A percentile compares a stretch with the other conserved stretches of the same genome.
phyloP scores from a whole-genome alignment of 257 asterid species.

The Solanum habrochaites region DNA sequence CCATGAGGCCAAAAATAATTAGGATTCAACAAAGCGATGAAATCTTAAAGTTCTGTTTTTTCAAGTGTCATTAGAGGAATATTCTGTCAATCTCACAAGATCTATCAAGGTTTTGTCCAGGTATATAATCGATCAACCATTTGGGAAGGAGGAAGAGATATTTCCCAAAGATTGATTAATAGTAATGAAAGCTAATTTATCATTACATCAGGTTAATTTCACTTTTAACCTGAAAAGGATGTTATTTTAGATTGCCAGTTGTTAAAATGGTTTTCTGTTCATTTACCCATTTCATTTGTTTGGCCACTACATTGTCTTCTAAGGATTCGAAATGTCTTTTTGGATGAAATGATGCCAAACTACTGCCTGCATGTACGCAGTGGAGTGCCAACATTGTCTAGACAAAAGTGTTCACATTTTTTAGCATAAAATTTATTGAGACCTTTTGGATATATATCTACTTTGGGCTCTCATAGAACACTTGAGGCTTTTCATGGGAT shows the following conservation, averaged over 20 bases:
- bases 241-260: background rate
- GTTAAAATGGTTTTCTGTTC: no score
- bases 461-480: background rate
- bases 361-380: background rate
- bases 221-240: background rate
- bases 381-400: background rate
- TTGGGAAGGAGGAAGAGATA: background rate
- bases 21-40: background rate
- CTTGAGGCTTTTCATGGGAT: background rate
- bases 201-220: background rate
- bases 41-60: background rate
- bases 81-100: background rate
- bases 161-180: background rate
- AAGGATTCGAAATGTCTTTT: background rate
- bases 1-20: background rate
- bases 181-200: background rate
- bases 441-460: background rate
- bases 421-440: background rate
- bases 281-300: background rate
- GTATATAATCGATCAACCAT: background rate
- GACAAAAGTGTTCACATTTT: background rate
- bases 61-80: background rate
- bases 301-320: background rate
- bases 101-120: background rate
- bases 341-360: background rate